Evolutionary conservation across 495 filamentous ascomycete genomes (phyloP).

Genomic region (Niebla homalea): DNA sequence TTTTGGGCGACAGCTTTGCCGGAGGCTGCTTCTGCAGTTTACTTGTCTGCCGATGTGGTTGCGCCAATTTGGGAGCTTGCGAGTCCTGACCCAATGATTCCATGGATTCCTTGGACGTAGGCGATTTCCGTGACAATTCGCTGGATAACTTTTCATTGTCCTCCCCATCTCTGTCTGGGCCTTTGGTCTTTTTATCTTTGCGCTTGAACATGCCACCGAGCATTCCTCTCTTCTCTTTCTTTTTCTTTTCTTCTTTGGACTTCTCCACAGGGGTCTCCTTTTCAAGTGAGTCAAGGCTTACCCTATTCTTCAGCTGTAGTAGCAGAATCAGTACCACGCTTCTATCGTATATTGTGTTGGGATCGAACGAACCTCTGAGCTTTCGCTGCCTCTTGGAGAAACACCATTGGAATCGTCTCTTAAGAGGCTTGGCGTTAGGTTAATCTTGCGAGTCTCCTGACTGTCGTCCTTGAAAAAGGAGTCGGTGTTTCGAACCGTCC

Average conservation of each 20-base stretch:
- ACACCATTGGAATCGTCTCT: constrained; percentile 60
- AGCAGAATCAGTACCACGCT: neutral
- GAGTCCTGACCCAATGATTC: constrained; percentile 30
- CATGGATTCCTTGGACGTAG: constrained; percentile 37
- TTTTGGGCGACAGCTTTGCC: constrained; percentile 36
- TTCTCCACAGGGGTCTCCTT: constrained; percentile 43
- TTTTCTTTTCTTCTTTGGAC: constrained; percentile 65
- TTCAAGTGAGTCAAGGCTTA: constrained; percentile 37
- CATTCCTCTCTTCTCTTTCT: constrained; percentile 88
- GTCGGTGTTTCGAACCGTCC: constrained; percentile 75
- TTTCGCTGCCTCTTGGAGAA: constrained; percentile 43
- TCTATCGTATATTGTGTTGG: neutral
- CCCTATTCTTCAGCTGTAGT: constrained; percentile 17
- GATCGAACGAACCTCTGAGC: neutral
- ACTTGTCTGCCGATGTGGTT: constrained; percentile 42
- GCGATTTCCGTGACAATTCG: constrained; percentile 38
- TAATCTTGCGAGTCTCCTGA: constrained; percentile 92
- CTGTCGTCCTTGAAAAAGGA: constrained; percentile 96
- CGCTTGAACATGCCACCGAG: constrained; percentile 91
- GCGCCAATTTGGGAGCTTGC: constrained; percentile 22
- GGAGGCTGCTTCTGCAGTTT: constrained; percentile 66
- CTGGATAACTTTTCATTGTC: constrained; percentile 45
- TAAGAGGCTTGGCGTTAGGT: constrained; percentile 85
- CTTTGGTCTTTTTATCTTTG: constrained; percentile 74
- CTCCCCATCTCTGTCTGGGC: constrained; percentile 54